phyloP scores from a whole-genome alignment of 805 yeast species.

The Yarrowia sp. region DNA sequence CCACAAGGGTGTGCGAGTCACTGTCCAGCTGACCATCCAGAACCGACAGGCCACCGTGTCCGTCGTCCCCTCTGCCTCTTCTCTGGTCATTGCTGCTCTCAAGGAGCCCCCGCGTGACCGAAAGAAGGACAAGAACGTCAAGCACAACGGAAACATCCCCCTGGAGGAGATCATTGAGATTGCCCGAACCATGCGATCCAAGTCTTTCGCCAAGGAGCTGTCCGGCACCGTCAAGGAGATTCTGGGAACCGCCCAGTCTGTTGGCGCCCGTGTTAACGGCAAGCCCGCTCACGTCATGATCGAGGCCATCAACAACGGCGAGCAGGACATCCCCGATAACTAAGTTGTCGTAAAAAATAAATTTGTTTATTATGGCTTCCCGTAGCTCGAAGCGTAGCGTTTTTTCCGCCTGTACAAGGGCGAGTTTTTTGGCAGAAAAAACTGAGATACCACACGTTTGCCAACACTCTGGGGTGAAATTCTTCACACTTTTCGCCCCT shows the following conservation, averaged over 20 bases:
- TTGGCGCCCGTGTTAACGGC: conserved; percentile 99
- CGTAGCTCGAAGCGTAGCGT: neutral
- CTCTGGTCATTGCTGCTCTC: conserved; percentile 97
- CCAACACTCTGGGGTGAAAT: conserved; percentile 89
- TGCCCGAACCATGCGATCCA: conserved; percentile 96
- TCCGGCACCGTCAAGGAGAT: conserved; percentile 98
- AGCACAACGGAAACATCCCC: conserved; percentile 98
- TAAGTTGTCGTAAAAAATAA: conserved; percentile 32
- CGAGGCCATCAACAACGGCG: conserved; percentile 98
- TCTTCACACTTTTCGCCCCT: conserved; percentile 66
- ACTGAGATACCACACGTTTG: conserved; percentile 50
- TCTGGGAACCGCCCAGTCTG: conserved; percentile 99
- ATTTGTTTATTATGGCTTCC: conserved; percentile 18
- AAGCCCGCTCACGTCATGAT: conserved; percentile 99
- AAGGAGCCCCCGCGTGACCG: conserved; percentile 99
- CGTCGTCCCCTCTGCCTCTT: conserved; percentile 99
- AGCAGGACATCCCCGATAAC: conserved; percentile 62
- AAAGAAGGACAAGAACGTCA: conserved; percentile 99
- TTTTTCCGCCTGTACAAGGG: neutral
- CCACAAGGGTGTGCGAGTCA: conserved; percentile 99
- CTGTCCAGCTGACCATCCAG: conserved; percentile 97
- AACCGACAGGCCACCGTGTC: conserved; percentile 99
- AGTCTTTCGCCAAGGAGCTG: conserved; percentile 96
- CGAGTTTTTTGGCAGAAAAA: neutral
- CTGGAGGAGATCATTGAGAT: conserved; percentile 94